Base-by-base conservation (phyloP, 2,329 filamentous ascomycete genomes). In the Ophiostoma perfectum region DNA sequence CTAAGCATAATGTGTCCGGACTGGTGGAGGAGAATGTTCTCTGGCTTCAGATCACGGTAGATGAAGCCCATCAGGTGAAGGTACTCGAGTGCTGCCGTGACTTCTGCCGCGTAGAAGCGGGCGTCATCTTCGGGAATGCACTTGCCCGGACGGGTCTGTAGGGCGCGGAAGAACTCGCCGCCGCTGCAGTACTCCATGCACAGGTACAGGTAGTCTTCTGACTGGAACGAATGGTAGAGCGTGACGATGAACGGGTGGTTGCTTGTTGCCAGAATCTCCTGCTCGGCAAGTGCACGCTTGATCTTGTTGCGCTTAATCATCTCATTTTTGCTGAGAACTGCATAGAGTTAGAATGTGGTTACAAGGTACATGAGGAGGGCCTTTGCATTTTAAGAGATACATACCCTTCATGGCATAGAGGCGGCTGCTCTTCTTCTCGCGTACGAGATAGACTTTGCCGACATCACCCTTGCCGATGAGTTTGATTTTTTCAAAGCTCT, bases 291-390 rank as follows among this genome's bases (percentile, higher is more conserved):
- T 14, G 95, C 95, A 76, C 95, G 88, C 85, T 99, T 99, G 81
- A 99, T 99, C 85, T 99, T 99, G 84, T 99, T 99, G 69, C 95
- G 90, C 83, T 99, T 99, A 80, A 99, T 99, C 95, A 99, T 99
- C 80, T 99, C 95, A 83, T 98, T 97, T 81, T 99, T 99, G 84
- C 93, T 98, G 79, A 99, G 78, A 5, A 99, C 45, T 27, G 27
- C 27, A 27, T 27, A 27, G 27, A 18, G 64, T 68, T 44, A 66
- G 63, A 27, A 27, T 27, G 27, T 27, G 27, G 27, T 27, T 27
- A 27, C 27, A 27, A 27, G 27, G 27, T 27, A 27, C 27, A 27
- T 27, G 1, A 27, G 27, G 2, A 27, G 27, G 27, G 27, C 27
- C 27, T 27, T 27, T 27, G 27, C 27, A 27, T 27, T 27, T 27